Percentiles rank a stretch among this genome's conserved stretches.
These are phyloP conservation scores for Moringa oleifera DNA, from an alignment of 345 rosid genomes.

Conservation along the genomic window DNA sequence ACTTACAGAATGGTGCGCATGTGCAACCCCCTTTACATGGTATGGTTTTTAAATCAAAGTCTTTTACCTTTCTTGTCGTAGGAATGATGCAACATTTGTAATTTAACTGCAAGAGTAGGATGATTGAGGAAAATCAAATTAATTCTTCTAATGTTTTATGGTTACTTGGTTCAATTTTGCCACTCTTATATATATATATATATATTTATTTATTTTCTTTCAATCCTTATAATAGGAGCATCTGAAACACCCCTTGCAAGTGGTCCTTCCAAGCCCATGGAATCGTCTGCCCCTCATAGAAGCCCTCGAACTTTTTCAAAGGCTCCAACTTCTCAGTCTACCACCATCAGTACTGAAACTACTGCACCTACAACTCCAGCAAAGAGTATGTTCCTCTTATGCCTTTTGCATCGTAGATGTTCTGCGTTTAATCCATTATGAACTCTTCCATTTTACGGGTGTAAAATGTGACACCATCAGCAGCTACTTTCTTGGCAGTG, in stretches of 20 bases:
- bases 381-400: slow-evolving; percentile 37
- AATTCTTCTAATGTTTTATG: neutral
- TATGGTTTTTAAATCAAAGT: slow-evolving; percentile 18
- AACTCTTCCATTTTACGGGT: too few species aligned
- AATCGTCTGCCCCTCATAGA: slow-evolving; percentile 33
- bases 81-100: neutral
- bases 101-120: neutral
- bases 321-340: slow-evolving; percentile 74
- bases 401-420: too few species aligned
- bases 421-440: too few species aligned
- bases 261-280: slow-evolving; percentile 36
- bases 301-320: slow-evolving; percentile 57
- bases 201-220: neutral
- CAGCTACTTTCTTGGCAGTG: neutral
- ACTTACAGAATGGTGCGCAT: slow-evolving; percentile 53
- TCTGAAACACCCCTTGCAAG: slow-evolving; percentile 40
- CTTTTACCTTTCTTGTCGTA: neutral
- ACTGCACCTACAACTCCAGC: slow-evolving; percentile 32
- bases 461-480: neutral
- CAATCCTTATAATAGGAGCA: slow-evolving; percentile 26
- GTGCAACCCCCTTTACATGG: slow-evolving; percentile 52
- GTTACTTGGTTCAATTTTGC: neutral
- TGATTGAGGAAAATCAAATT: neutral
- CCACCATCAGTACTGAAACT: slow-evolving; percentile 47
- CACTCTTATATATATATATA: too few species aligned